Conservation (phyloP, 345 rosid genomes). For the Brassica carinata region DNA sequence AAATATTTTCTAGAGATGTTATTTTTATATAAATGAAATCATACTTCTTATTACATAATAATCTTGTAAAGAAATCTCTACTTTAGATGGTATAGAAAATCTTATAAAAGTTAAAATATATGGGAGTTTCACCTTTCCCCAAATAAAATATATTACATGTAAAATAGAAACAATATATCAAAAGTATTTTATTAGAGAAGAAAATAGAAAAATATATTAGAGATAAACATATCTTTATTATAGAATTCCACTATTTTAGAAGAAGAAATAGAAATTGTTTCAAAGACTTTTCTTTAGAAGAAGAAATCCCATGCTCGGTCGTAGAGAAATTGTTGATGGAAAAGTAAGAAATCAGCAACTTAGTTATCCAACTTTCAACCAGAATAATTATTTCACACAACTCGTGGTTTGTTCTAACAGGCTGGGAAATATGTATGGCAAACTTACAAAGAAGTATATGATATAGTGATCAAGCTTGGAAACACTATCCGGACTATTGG, state of each 20-base stretch:
- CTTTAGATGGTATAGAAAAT: no score
- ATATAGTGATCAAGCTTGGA: slow-evolving; percentile 78
- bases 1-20: no score
- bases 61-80: no score
- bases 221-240: no score
- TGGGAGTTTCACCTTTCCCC: no score
- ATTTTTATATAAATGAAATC: no score
- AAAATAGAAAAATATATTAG: background rate
- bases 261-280: background rate
- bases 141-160: no score
- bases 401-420: slow-evolving; percentile 37
- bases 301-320: slow-evolving; percentile 73
- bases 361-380: slow-evolving; percentile 1
- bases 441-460: slow-evolving; percentile 79
- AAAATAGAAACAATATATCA: no score
- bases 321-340: slow-evolving; percentile 72
- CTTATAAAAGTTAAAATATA: no score
- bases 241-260: background rate
- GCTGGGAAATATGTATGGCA: slow-evolving; percentile 87
- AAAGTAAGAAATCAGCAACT: slow-evolving; percentile 48
- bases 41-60: no score
- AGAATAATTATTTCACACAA: background rate
- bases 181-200: no score
- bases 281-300: no score
- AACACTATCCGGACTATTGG: slow-evolving; percentile 83